Conservation (phyloP, 75 land plant species). For the Selaginella moellendorffii region DNA sequence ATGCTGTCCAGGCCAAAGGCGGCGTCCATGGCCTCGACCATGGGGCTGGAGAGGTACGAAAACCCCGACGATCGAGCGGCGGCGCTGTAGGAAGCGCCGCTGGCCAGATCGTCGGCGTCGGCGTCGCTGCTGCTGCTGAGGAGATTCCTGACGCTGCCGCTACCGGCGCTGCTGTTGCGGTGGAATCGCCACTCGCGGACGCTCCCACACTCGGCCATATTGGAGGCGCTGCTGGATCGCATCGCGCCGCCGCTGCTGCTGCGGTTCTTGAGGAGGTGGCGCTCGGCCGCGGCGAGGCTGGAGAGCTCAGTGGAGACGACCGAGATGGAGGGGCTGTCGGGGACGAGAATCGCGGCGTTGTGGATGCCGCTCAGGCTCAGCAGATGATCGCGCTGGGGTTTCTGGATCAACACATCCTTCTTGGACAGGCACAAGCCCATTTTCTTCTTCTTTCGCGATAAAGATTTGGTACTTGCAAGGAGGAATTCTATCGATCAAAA, state of each 20-base stretch:
- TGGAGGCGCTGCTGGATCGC: not conserved
- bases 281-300: not conserved
- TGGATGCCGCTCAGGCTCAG: no score
- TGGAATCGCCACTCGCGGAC: not conserved
- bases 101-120: no score
- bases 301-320: not conserved
- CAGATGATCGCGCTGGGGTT: no score
- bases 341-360: no score
- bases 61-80: not conserved
- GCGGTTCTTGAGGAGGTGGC: not conserved
- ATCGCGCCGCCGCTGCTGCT: not conserved
- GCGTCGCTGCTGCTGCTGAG: no score
- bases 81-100: no score
- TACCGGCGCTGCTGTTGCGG: no score
- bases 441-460: no score
- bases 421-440: not conserved
- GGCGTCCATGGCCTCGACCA: not conserved
- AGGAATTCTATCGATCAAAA: no score
- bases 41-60: not conserved
- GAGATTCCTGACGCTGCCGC: no score
- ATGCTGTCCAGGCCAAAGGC: not conserved
- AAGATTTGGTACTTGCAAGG: no score
- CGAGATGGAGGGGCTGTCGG: not conserved
- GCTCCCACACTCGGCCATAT: not conserved
- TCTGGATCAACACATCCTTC: not conserved